Base-by-base conservation (phyloP, 108 stramenopile species). In the Skeletonema grethae region DNA sequence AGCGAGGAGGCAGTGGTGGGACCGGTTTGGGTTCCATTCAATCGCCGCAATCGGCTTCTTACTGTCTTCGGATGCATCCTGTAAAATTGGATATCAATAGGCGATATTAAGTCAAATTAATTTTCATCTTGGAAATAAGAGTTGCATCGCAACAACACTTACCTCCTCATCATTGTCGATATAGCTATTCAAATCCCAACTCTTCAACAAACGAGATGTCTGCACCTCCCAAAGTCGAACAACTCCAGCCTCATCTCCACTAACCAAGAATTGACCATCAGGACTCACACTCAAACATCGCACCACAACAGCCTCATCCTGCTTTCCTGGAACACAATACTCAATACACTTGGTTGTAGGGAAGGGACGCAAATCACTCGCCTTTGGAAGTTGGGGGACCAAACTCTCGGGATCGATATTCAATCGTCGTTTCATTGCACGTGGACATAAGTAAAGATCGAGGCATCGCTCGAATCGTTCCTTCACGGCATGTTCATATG, bases 401-500 rank as follows among this genome's bases (percentile, higher is more conserved):
- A 99, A 84, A 63, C 92, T 90, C 71, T 97, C 98, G 3, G 98
- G 97, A 86, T 99, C 97, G 69, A 98, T 98, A 63, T 93, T 96
- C 69, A 97, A 84, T 9, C 97, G 86, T 29, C 93, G 83, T 83
- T 98, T 98, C 88, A 97, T 89, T 7, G 81, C 83, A 22, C 99
- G 91, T 7, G 99, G 99, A 75, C 96, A 97, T 13, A 99, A 82
- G 70, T 99, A 99, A 39, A 99, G 84, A 88, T 99, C 99, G 5
- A 99, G 75, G 76, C 99, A 99, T 6, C 99, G 87, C 68, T 99
- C 98, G 75, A 98, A 99, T 3, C 96, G 83, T 84, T 99, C 99
- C 69, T 89, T 88, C 20, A 98, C 92, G 1, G 91, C 76, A 73
- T 96, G 90, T 35, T 85, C 79, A 85, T 99, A 99, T 24, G 95